phyloP scores from a whole-genome alignment of 805 yeast genomes.

The Metschnikowia aberdeeniae region DNA sequence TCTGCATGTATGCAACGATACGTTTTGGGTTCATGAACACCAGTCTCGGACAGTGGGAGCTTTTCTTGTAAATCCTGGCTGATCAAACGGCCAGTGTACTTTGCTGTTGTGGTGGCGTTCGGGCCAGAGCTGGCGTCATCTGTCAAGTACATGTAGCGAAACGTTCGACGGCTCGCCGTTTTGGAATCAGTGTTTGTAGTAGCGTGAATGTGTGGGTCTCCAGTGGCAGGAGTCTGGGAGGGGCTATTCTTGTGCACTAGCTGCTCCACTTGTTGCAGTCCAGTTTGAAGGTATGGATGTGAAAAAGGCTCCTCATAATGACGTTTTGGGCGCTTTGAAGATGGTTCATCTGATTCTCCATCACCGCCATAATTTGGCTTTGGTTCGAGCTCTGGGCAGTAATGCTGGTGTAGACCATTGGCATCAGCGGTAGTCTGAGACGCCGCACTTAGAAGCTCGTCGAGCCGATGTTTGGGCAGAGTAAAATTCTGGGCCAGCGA shows the following conservation, averaged over 20 bases:
- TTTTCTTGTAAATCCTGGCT: neutral
- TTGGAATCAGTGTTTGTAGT: neutral
- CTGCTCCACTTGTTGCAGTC: no score
- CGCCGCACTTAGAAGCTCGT: neutral
- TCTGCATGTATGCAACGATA: slow-evolving; percentile 37
- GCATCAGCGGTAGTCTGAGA: neutral
- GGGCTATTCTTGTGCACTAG: no score
- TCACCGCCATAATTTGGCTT: neutral
- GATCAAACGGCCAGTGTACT: neutral
- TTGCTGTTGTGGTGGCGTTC: neutral
- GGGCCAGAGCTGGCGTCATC: neutral
- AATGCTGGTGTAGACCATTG: neutral
- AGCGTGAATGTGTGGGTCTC: no score
- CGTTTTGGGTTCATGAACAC: slow-evolving; percentile 18
- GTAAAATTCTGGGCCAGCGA: neutral
- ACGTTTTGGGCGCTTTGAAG: neutral
- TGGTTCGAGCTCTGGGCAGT: neutral
- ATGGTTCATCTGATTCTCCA: neutral
- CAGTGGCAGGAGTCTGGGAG: neutral
- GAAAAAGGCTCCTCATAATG: neutral
- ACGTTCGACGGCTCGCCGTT: neutral
- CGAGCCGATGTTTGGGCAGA: neutral
- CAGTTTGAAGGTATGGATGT: no score
- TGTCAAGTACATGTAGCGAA: slow-evolving; percentile 3
- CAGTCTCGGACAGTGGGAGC: neutral